Evolutionary conservation across 2,329 filamentous ascomycete genomes (phyloP).

Genomic region (Aspergillus udagawae): DNA sequence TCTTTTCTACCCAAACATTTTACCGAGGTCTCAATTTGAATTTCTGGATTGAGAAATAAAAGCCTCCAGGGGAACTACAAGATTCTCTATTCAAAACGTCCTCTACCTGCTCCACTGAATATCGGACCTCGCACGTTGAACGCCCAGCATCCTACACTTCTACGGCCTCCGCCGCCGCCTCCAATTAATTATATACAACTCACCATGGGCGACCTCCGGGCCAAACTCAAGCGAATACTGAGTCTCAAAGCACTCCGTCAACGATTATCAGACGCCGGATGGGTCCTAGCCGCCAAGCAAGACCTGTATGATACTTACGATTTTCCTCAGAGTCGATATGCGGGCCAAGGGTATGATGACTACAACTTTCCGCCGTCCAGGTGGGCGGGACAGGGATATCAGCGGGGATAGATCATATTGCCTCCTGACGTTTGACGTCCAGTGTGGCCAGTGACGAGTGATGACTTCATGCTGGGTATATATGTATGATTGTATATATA

Average conservation of each 20-base stretch:
- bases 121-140: neutral
- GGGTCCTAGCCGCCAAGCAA: constrained; percentile 16
- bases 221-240: neutral
- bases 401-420: neutral
- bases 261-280: neutral
- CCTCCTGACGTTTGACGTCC: neutral
- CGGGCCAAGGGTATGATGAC: constrained; percentile 12
- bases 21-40: neutral
- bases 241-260: neutral
- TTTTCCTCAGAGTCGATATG: constrained; percentile 16
- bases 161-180: neutral
- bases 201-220: neutral
- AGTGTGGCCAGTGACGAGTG: neutral
- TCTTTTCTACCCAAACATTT: neutral
- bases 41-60: neutral
- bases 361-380: constrained; percentile 19
- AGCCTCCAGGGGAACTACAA: neutral
- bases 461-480: neutral
- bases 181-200: neutral
- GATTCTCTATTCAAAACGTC: neutral
- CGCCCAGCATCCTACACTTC: neutral
- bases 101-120: neutral
- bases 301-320: constrained; percentile 19
- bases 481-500: neutral
- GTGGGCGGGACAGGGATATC: constrained; percentile 13